phyloP scores from a whole-genome alignment of 108 stramenopile genomes.

The Bacterosira constricta region DNA sequence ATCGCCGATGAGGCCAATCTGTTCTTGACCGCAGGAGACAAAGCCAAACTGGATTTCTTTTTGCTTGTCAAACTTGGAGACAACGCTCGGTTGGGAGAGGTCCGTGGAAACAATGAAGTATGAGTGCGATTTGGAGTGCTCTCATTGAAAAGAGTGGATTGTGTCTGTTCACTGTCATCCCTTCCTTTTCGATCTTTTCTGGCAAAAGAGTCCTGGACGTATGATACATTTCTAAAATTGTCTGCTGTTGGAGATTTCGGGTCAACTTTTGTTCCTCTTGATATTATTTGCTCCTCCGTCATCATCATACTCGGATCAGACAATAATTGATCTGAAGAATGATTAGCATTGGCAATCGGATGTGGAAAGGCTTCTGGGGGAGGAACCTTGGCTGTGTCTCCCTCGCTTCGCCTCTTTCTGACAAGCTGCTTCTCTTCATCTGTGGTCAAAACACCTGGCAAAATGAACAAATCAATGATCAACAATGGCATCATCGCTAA shows the following conservation, averaged over 20 bases:
- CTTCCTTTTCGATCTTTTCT: background rate
- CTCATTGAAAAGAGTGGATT: constrained; percentile 2
- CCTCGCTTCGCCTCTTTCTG: background rate
- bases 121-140: background rate
- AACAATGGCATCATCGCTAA: constrained; percentile 31
- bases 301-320: background rate
- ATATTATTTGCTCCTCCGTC: background rate
- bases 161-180: too few species aligned
- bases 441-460: constrained; percentile 42
- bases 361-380: too few species aligned
- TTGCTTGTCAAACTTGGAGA: constrained; percentile 1
- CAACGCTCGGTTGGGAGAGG: background rate
- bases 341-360: too few species aligned
- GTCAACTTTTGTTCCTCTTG: background rate
- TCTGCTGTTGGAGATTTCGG: background rate
- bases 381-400: background rate
- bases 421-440: constrained; percentile 31
- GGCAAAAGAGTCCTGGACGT: too few species aligned
- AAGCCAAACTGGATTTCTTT: background rate
- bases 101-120: constrained; percentile 11
- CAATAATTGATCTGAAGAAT: background rate
- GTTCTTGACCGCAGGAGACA: constrained; percentile 43
- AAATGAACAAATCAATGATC: constrained; percentile 42
- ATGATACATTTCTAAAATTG: background rate
- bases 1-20: constrained; percentile 42